Percentiles rank a stretch among this genome's conserved stretches.
phyloP scores from a whole-genome alignment of 805 yeast species.

The Metschnikowia cubensis region DNA sequence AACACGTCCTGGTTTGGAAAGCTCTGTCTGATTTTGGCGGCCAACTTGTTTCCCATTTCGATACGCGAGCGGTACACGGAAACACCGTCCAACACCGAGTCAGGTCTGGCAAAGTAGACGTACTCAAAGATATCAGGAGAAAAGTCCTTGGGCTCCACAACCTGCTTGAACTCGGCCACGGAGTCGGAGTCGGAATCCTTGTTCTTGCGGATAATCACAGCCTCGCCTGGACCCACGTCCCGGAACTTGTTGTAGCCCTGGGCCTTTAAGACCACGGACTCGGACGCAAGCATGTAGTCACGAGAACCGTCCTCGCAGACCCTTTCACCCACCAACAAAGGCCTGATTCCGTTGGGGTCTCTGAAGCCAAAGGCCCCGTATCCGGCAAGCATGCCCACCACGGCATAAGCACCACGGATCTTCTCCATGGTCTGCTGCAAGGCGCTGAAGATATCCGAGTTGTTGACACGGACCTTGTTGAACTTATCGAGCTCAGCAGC shows the following conservation, averaged over 20 bases:
- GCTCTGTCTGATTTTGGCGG: constrained; percentile 56
- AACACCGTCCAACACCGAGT: constrained; percentile 93
- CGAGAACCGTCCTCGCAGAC: constrained; percentile 56
- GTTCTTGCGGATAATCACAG: constrained; percentile 84
- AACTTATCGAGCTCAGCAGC: constrained; percentile 89
- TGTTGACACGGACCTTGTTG: constrained; percentile 90
- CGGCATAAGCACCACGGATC: constrained; percentile 96
- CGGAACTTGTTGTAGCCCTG: constrained; percentile 77
- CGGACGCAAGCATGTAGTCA: constrained; percentile 94
- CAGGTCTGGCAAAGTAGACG: constrained; percentile 97
- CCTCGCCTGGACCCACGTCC: constrained; percentile 93
- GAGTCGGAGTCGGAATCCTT: constrained; percentile 31
- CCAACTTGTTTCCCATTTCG: constrained; percentile 90
- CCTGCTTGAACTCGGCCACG: constrained; percentile 80
- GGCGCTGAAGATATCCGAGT: constrained; percentile 83
- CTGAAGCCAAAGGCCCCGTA: constrained; percentile 93
- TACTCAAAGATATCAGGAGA: constrained; percentile 97
- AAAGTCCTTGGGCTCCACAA: constrained; percentile 70
- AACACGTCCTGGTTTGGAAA: constrained; percentile 39
- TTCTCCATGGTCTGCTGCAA: constrained; percentile 73
- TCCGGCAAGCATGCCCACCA: constrained; percentile 93
- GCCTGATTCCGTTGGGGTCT: constrained; percentile 96
- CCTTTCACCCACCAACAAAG: constrained; percentile 83
- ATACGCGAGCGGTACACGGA: constrained; percentile 90
- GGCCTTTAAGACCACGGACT: constrained; percentile 90